Base-by-base conservation (phyloP, 768 basidiomycete genomes). In the Lepiota brunneoincarnata region DNA sequence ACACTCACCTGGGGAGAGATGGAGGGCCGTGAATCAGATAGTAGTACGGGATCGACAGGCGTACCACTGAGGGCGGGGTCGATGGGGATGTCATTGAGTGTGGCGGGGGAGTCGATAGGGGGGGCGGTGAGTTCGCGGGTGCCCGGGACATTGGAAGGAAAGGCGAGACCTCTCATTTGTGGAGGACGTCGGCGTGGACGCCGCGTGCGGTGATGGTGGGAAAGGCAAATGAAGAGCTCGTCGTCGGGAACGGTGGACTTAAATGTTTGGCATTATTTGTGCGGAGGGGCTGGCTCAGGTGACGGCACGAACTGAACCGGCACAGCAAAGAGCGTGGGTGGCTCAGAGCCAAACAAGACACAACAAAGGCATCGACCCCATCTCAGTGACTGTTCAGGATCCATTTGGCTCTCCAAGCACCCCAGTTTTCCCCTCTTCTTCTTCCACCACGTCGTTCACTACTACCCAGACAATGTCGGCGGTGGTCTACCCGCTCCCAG, bases 11-110 rank as follows among this genome's bases (percentile, higher is more conserved):
- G 47, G 23, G 35, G 54, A 45, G 35, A 59, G 51, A 39, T 40
- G 51, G 52, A 71, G 51, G 65, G 28, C 45, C 51, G 67, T 21
- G 59, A 58, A 36, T 67, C 61, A 26, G 57, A 54, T 58, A 78
- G 68, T 49, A 83, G 69, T 54, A 73, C 72, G 23, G 82, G 81
- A 73, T 83, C 83, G 59, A 84, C 79, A 58, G 74, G 64, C 18
- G 75, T 68, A 31, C 66, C 77, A 44, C 71, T 78, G 59, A 90
- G 81, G 38, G 82, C 84, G 63, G 89, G 89, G 81, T 91, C 89
- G 75, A 91, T 90, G 60, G 87, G 87, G 68, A 91, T 86, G 70
- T 82, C 78, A 74, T 82, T 78, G 66, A 68, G 70, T 71, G 73
- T 76, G 74, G 72, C 72, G 58, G 84, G 82, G 12, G 83, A 83